A percentile compares a stretch with the other conserved stretches of the same genome.
These are phyloP conservation scores for Fraxinus greggii DNA, from an alignment of 305 asterid genomes.

Conservation along the genomic window DNA sequence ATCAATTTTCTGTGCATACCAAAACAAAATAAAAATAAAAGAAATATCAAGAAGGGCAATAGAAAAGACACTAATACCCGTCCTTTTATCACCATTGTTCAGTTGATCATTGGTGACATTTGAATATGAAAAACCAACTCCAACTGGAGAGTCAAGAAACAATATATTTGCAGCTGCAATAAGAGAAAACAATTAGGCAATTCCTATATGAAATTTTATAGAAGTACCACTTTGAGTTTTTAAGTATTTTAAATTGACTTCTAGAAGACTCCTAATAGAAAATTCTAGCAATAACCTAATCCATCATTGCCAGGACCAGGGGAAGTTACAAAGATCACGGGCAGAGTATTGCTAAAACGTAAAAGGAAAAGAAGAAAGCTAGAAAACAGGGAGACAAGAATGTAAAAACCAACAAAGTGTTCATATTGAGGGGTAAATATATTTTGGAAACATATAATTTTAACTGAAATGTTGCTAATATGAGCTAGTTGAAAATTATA, in stretches of 20 bases:
- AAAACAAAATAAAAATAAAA: conserved; percentile 1
- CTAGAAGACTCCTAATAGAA: not conserved
- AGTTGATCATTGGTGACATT: conserved; percentile 70
- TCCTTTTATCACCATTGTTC: conserved; percentile 78
- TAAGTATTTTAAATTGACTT: not conserved
- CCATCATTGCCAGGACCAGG: not conserved
- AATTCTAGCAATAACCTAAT: not conserved
- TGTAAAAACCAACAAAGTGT: not conserved
- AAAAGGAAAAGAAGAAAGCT: not conserved
- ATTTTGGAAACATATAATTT: not conserved
- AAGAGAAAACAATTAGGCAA: conserved; percentile 16
- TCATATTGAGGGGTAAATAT: not conserved
- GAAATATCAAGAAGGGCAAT: not conserved
- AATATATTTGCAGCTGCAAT: conserved; percentile 79
- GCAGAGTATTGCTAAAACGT: not conserved
- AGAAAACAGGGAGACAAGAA: not conserved
- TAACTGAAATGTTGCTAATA: not conserved
- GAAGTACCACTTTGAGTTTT: not conserved
- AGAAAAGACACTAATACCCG: conserved; percentile 48
- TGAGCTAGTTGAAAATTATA: not conserved
- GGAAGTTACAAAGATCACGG: not conserved
- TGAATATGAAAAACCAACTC: conserved; percentile 92
- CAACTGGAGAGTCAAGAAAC: conserved; percentile 91
- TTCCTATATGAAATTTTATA: not conserved
- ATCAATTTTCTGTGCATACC: conserved; percentile 21